Evolutionary conservation across 2,329 filamentous ascomycete species (phyloP), one percentile per base, ranked within the genome.

Genomic region (Calonectria ilicicola): DNA sequence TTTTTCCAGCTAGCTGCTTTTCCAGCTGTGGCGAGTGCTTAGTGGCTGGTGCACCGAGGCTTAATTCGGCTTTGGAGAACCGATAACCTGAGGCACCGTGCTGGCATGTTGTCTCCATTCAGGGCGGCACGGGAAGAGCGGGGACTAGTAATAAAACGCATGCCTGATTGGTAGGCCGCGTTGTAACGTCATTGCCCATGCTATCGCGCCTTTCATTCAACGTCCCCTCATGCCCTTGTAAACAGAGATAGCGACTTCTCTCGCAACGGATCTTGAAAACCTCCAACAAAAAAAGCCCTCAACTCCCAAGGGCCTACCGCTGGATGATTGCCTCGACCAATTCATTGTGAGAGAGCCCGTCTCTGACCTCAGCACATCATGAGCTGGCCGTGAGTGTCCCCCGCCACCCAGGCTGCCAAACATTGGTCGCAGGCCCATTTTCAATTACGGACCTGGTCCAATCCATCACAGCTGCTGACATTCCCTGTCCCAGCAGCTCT

Each of bases 131-230:
- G 44, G 53, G 56, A 38, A 27, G 53, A 47, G 49, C 58, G 60
- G 32, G 64, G 47, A 44, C 65, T 32, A 38, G 12, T 2, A n/a
- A 47, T 58, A 44, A 32, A 21, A 26, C 64, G 46, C 8, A 26
- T 46, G n/a, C 44, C 27, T 71, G 69, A 79, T 79, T 78, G 74
- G 68, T 26, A 73, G 70, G 73, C 68, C n/a, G 56, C 21, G 47
- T 58, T n/a, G 40, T 65, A 77, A 78, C 78, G 78, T 80, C 78
- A 80, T 79, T 69, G 68, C 42, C 74, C 69, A 74, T 77, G 56
- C 47, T 72, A 76, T 80, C 73, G 78, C 78, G 75, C 62, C 69
- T 78, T 78, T 63, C 47, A 53, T 63, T 67, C 56, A 71, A 71
- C 46, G 21, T 62, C 21, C 49, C 56, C 58, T 68, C 66, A 51